Evolutionary conservation across 2,329 filamentous ascomycete species (phyloP), one percentile per base, ranked within the genome.

Genomic region (Colletotrichum sp.): DNA sequence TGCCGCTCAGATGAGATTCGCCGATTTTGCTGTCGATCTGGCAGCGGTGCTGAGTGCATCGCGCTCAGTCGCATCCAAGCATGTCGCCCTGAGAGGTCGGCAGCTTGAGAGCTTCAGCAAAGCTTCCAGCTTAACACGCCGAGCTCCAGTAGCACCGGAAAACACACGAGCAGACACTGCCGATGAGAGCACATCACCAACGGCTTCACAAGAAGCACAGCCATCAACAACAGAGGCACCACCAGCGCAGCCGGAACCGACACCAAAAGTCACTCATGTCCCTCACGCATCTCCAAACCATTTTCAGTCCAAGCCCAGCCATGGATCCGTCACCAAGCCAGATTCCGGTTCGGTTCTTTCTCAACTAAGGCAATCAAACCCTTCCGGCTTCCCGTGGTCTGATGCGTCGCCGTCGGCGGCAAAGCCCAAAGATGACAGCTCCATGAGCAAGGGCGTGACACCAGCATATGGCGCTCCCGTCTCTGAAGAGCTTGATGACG

Each of bases 21-120:
- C 90, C 86, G 93, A 91, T 86, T 91, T 89, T 81, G 86, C 89
- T 77, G 87, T 96, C 82, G 95, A 96, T 86, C 87, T 94, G 80
- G 92, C 93, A 79, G 91, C 93, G 76, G 88, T 96, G 78, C 88
- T 94, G 83, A 92, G 90, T 87, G 94, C 92, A 82, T 93, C 94
- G 67, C 91, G 92, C 76, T 90, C 90, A 39, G 89, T 96, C 76
- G 93, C 93, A 65, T 85, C 89, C 65, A 92, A 90, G 83, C 92
- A 93, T 83, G 82, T 91, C 65, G 90, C 90, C 75, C 85, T 93
- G 68, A 88, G 92, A 78, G 82, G 87, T 72, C 86, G 88, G 59
- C 91, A 92, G 83, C 82, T 91, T 71, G 88, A 91, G 76, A 85
- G 84, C 59, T 90, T 89, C 81, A 83, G 83, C 78, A 85, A 84